Base-by-base conservation (phyloP, 352 stramenopile species). In the Pythium rhizo-oryzae region DNA sequence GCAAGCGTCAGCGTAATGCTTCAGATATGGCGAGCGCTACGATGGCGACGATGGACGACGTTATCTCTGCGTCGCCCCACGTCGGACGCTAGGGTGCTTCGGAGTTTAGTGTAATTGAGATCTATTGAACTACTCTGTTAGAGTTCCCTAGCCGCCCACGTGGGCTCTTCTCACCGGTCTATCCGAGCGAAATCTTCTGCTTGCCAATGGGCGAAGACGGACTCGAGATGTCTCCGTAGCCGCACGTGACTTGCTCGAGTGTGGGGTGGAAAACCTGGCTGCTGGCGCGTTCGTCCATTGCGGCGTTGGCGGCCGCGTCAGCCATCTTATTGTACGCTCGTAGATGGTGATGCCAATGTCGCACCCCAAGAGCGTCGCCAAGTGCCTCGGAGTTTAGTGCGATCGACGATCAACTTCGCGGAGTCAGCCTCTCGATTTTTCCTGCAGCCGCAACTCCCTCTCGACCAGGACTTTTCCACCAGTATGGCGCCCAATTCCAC, bases 241-340 rank as follows among this genome's bases (percentile, higher is more conserved):
- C 25, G 16, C 4, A 25, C 39, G 16, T 54, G 43, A 19, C 16
- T 18, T 41, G 23, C 24, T 12, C 44, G 24, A 8, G 41, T 63
- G 16, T 46, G 1, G 46, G 46, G 12, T 65, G 58, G 46, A 19
- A 23, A 9, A 57, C 46, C 21, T 65, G 58, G 12, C 41, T 54
- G 43, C 56, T 62, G 24, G 39, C 8, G 1, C 16, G 5, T 5
- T 23, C 21, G 19, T 62, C 41, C 56, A 62, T 62, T 2, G 56
- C 56, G 1, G 50, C 4, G 25, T 62, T 62, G 41, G 56, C 41
- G 4, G 21, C 18, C 4, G 33, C 35, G 30, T 59, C 35, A 30
- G 55, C 55, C 44, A 51, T 51, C n/a, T 24, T 51, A 19, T 51
- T 51, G 44, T 25, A 28, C 19, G 44, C 44, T 8, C 44, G 44